Conservation (phyloP, 2,329 filamentous ascomycete genomes). For the Sclerotinia spermophila region DNA sequence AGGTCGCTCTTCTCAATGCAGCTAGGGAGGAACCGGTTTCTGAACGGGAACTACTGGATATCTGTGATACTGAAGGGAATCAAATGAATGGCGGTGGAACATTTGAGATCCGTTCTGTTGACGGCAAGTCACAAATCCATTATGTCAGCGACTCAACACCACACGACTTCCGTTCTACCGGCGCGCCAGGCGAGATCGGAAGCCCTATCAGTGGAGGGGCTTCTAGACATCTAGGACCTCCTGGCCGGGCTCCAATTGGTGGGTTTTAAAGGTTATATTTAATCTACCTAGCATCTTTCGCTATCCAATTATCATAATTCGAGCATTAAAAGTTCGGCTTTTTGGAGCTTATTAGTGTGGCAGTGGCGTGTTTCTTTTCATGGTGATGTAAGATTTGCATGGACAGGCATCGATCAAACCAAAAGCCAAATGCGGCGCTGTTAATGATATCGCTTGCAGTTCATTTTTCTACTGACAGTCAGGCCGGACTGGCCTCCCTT, state of each 20-base stretch:
- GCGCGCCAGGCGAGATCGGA: constrained; percentile 65
- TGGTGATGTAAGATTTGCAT: constrained; percentile 10
- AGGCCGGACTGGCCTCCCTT: neutral
- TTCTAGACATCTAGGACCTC: constrained; percentile 13
- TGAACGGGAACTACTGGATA: constrained; percentile 69
- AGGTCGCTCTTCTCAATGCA: constrained; percentile 57
- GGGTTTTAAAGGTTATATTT: constrained; percentile 8
- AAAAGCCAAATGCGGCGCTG: neutral
- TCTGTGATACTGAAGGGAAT: constrained; percentile 85
- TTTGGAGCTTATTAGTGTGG: neutral
- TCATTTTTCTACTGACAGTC: neutral
- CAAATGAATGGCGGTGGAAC: constrained; percentile 83
- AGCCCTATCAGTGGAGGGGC: constrained; percentile 52
- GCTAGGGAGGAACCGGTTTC: constrained; percentile 45
- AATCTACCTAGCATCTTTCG: constrained; percentile 15
- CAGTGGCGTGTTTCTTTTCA: neutral
- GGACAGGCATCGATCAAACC: neutral
- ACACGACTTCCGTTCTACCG: constrained; percentile 41
- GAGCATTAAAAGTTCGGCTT: neutral
- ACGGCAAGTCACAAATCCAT: constrained; percentile 42
- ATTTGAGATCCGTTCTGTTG: constrained; percentile 53
- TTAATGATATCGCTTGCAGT: constrained; percentile 4
- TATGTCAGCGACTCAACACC: constrained; percentile 53
- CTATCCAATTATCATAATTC: constrained; percentile 8
- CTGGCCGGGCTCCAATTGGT: constrained; percentile 12